Evolutionary conservation across 306 rosid species (phyloP).

Genomic region (Pachyrhizus erosus): DNA sequence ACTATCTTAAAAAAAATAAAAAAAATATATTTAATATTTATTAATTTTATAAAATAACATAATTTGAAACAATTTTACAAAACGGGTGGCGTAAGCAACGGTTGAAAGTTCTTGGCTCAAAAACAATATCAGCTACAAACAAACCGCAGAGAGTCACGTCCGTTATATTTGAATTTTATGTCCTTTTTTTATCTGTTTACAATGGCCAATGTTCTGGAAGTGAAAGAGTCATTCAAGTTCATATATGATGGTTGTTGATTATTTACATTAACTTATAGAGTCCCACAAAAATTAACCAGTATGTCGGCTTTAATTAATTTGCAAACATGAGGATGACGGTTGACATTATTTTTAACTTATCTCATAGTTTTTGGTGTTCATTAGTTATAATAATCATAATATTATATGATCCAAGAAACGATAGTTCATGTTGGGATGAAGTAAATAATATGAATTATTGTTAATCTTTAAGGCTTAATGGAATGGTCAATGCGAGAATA

Average conservation of each 20-base stretch:
- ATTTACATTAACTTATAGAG: constrained; percentile 39
- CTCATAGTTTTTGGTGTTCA: not conserved
- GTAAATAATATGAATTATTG: constrained; percentile 1
- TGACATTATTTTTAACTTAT: constrained; percentile 46
- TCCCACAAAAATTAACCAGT: constrained; percentile 43
- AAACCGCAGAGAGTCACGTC: not conserved
- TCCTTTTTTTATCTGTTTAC: not conserved
- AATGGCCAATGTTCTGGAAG: constrained; percentile 4
- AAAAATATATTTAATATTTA: too few species aligned
- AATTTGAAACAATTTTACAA: too few species aligned
- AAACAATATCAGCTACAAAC: constrained; percentile 7
- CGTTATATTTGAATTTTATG: constrained; percentile 32
- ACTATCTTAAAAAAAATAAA: too few species aligned
- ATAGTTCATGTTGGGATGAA: not conserved
- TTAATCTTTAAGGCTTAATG: not conserved
- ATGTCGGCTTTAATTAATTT: constrained; percentile 20
- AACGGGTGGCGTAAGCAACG: not conserved
- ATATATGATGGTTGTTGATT: constrained; percentile 13
- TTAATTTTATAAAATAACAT: too few species aligned
- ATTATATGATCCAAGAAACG: not conserved
- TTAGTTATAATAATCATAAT: not conserved
- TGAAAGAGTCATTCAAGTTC: constrained; percentile 34
- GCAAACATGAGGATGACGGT: not conserved
- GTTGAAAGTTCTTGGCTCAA: not conserved
- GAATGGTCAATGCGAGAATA: constrained; percentile 31